phyloP scores from a whole-genome alignment of 495 filamentous ascomycete species.

The Bombardia bombarda region DNA sequence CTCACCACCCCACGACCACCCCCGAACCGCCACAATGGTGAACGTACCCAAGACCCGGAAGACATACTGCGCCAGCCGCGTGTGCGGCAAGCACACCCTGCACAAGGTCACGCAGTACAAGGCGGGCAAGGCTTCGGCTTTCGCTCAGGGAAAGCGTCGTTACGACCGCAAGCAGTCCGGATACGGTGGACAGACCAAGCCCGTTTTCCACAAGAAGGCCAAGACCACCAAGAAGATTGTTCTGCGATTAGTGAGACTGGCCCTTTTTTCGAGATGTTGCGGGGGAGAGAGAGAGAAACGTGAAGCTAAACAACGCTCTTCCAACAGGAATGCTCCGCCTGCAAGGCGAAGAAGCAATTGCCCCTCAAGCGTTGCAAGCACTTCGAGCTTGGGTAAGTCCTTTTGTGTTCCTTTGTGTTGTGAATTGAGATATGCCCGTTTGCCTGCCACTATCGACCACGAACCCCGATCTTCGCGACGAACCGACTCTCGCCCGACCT shows the following conservation, averaged over 20 bases:
- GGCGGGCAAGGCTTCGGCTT: slow-evolving; percentile 73
- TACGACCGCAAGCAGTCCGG: slow-evolving; percentile 99
- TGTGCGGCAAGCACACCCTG: slow-evolving; percentile 88
- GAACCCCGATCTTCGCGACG: background rate
- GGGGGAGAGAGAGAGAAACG: background rate
- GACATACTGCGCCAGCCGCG: slow-evolving; percentile 81
- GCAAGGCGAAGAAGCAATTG: slow-evolving; percentile 98
- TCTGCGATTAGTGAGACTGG: slow-evolving; percentile 56
- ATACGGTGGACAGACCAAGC: slow-evolving; percentile 99
- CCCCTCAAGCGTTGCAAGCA: slow-evolving; percentile 99
- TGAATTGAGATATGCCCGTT: too few species aligned
- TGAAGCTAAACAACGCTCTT: slow-evolving; percentile 11
- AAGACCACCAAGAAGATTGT: slow-evolving; percentile 99
- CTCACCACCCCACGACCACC: slow-evolving; percentile 19
- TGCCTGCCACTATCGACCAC: too few species aligned
- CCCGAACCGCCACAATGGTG: slow-evolving; percentile 33
- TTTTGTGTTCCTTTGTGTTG: background rate
- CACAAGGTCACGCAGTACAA: slow-evolving; percentile 98
- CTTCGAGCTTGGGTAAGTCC: slow-evolving; percentile 93
- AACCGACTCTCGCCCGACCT: too few species aligned
- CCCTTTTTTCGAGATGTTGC: too few species aligned
- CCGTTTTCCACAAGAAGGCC: slow-evolving; percentile 99
- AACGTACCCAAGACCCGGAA: slow-evolving; percentile 38
- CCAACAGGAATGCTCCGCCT: slow-evolving; percentile 88
- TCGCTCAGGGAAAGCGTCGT: slow-evolving; percentile 98